These are phyloP conservation scores for Thelephora aurantiotincta DNA, from an alignment of 768 basidiomycete genomes.

Conservation along the genomic window DNA sequence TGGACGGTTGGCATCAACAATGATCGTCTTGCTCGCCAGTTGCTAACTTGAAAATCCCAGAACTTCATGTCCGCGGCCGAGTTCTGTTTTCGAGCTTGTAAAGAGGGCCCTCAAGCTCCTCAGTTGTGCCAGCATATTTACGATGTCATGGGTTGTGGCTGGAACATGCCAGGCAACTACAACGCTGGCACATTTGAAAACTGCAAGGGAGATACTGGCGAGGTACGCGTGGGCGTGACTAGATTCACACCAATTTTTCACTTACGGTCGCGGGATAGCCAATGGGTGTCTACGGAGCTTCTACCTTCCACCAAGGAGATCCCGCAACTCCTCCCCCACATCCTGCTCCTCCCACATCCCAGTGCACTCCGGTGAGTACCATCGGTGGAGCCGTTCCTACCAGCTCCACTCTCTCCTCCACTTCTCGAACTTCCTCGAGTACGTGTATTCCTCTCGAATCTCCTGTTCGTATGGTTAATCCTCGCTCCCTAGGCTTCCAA, in stretches of 20 bases:
- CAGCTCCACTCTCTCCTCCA: neutral
- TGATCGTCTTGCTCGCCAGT: neutral
- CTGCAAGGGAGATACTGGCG: conserved; percentile 37
- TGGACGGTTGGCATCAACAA: conserved; percentile 42
- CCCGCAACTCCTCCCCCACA: conserved; percentile 40
- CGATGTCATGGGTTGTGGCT: conserved; percentile 40
- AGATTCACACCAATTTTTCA: neutral
- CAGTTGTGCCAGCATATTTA: conserved; percentile 47
- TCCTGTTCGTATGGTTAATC: neutral
- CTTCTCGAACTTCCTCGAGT: neutral
- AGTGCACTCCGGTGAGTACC: conserved; percentile 38
- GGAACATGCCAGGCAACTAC: conserved; percentile 47
- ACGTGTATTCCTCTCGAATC: neutral
- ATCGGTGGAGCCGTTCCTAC: conserved; percentile 19
- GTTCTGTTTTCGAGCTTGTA: conserved; percentile 68
- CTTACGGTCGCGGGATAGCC: conserved; percentile 21
- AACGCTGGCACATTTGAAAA: conserved; percentile 22
- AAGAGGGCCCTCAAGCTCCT: conserved; percentile 33
- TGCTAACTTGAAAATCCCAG: conserved; percentile 17
- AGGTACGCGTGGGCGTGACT: conserved; percentile 17
- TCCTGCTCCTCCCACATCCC: conserved; percentile 41
- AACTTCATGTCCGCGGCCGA: conserved; percentile 44
- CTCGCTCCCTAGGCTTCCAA: too few species aligned
- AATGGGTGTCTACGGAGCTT: conserved; percentile 56
- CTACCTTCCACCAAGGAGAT: conserved; percentile 54